Evolutionary conservation across 2,329 filamentous ascomycete species (phyloP).

Genomic region (Scolecobasidium constrictum): DNA sequence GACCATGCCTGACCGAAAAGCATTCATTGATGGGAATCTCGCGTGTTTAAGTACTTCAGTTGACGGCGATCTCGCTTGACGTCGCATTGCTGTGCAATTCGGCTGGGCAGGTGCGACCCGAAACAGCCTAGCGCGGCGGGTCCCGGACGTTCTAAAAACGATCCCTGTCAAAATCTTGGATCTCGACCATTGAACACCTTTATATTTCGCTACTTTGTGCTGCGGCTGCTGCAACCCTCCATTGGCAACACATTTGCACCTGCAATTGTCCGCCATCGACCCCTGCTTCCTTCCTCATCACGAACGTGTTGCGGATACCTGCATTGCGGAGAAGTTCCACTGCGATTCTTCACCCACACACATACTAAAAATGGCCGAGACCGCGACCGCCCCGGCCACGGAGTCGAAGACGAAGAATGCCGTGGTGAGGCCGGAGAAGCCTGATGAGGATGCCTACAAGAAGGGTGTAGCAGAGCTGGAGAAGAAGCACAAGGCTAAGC

Average conservation of each 20-base stretch:
- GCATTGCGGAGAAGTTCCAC: background rate
- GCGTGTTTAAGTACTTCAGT: too few relatives aligned
- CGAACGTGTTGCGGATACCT: background rate
- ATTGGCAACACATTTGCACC: background rate
- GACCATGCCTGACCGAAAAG: background rate
- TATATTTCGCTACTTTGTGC: too few relatives aligned
- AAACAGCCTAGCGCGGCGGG: too few relatives aligned
- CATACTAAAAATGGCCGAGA: constrained; percentile 8
- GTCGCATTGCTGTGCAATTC: too few relatives aligned
- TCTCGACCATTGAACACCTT: background rate
- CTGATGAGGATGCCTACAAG: constrained; percentile 79
- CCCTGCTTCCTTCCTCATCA: background rate
- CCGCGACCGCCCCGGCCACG: constrained; percentile 6
- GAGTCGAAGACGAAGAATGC: constrained; percentile 3
- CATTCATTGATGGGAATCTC: background rate
- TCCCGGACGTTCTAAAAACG: too few relatives aligned
- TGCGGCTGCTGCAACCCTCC: too few relatives aligned
- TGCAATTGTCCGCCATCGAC: background rate
- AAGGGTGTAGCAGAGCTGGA: constrained; percentile 67
- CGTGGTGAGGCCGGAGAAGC: constrained; percentile 60
- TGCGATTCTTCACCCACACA: too few relatives aligned
- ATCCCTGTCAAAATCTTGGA: background rate
- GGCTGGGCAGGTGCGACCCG: too few relatives aligned
- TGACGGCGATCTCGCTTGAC: too few relatives aligned
- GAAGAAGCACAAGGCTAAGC: constrained; percentile 71